Conservation (phyloP, 192 early-diverging fungal species). For the Mortierella antarctica region DNA sequence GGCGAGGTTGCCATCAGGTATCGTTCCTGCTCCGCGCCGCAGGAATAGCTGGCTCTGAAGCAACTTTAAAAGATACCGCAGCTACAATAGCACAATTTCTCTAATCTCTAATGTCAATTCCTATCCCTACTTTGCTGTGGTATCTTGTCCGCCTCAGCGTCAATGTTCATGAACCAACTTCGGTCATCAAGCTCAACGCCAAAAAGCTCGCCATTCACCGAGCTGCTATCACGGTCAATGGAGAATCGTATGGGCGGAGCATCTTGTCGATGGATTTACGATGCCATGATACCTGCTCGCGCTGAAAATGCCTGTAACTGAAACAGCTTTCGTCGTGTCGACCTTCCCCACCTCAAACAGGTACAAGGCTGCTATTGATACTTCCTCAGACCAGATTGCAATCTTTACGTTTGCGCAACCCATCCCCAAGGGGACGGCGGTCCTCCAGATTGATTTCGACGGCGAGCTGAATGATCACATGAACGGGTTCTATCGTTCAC, state of each 20-base stretch:
- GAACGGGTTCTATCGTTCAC: slow-evolving; percentile 84
- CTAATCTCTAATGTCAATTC: not conserved
- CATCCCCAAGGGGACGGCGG: slow-evolving; percentile 54
- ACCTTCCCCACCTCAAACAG: slow-evolving; percentile 41
- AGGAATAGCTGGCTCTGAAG: not conserved
- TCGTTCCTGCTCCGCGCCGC: not conserved
- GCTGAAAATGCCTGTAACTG: not conserved
- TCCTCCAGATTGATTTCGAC: slow-evolving; percentile 38
- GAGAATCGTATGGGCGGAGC: slow-evolving; percentile 13
- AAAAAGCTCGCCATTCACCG: slow-evolving; percentile 25
- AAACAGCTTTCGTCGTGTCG: not conserved
- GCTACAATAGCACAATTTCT: not conserved
- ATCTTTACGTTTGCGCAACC: slow-evolving; percentile 65
- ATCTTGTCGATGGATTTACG: not conserved
- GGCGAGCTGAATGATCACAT: slow-evolving; percentile 69
- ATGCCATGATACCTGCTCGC: not conserved
- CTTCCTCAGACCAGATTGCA: slow-evolving; percentile 51
- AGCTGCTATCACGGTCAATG: slow-evolving; percentile 8
- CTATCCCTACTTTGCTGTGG: not conserved
- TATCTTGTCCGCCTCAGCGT: slow-evolving; percentile 2
- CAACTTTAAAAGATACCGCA: not conserved
- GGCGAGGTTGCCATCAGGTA: slow-evolving; percentile 60
- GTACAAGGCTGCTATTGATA: slow-evolving; percentile 50
- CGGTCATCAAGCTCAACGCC: slow-evolving; percentile 27
- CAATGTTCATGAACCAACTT: slow-evolving; percentile 22